A percentile compares a stretch with the other conserved stretches of the same genome.
phyloP scores from a whole-genome alignment of 2,329 filamentous ascomycete species.

The Periconia macrospinosa region DNA sequence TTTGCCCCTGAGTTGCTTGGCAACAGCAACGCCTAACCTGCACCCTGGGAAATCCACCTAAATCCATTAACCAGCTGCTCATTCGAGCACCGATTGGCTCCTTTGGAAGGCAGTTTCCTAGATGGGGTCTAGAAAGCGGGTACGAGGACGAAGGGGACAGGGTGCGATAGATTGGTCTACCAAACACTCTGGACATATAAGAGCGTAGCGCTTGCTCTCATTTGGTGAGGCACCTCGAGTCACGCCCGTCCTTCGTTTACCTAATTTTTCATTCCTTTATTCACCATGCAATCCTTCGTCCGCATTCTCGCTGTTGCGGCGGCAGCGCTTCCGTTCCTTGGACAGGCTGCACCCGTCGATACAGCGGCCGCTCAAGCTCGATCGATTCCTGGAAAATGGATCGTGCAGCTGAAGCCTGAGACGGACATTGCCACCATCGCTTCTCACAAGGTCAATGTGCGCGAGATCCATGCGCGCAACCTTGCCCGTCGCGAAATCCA shows the following conservation, averaged over 20 bases:
- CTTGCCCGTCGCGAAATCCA: conserved; percentile 20
- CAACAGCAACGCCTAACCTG: neutral
- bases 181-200: conserved; percentile 4
- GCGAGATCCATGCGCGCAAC: conserved; percentile 33
- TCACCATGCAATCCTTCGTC: conserved; percentile 31
- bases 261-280: neutral
- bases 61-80: neutral
- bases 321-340: conserved; percentile 24
- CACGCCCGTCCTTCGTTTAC: neutral
- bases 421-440: conserved; percentile 26
- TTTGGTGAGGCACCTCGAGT: neutral
- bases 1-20: neutral
- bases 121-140: conserved; percentile 21
- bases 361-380: conserved; percentile 4
- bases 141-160: neutral
- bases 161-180: conserved; percentile 1
- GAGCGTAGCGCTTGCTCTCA: neutral
- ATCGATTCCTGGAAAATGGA: conserved; percentile 47
- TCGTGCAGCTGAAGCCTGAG: conserved; percentile 46
- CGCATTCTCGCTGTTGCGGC: conserved; percentile 26
- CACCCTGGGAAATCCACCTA: neutral
- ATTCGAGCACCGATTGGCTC: neutral
- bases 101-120: neutral
- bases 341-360: conserved; percentile 23
- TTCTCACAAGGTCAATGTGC: conserved; percentile 28